Conservation (phyloP, 2,329 filamentous ascomycete species). For the Aspergillus ustus region DNA sequence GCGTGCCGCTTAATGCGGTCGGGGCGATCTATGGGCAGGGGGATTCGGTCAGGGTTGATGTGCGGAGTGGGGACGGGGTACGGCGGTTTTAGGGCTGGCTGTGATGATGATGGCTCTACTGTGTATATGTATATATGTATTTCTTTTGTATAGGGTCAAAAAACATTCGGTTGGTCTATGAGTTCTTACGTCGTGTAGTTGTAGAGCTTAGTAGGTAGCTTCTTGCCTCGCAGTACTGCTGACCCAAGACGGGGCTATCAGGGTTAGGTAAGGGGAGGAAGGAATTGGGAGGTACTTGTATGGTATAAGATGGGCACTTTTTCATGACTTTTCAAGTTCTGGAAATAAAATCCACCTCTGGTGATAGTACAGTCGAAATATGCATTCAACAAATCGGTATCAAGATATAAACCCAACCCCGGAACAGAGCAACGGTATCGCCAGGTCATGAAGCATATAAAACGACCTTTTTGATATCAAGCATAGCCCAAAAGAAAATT, state of each 20-base stretch:
- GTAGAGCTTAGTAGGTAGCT: too few relatives aligned
- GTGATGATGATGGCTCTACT: not conserved
- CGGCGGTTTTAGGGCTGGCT: not conserved
- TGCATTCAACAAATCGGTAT: not conserved
- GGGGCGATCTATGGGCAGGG: not conserved
- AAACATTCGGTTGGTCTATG: too few relatives aligned
- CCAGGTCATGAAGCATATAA: not conserved
- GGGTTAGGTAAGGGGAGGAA: too few relatives aligned
- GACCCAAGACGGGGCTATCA: too few relatives aligned
- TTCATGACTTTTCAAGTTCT: not conserved
- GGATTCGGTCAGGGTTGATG: not conserved
- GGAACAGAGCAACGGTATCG: not conserved
- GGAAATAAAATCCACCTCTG: not conserved
- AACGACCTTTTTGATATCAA: not conserved
- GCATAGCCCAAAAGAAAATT: not conserved
- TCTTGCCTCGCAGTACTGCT: too few relatives aligned
- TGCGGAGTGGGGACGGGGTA: not conserved
- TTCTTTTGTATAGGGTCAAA: not conserved
- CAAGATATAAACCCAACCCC: not conserved
- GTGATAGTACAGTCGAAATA: not conserved
- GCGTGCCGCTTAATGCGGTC: not conserved
- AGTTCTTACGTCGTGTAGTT: too few relatives aligned
- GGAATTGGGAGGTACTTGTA: not conserved
- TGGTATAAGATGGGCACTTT: not conserved
- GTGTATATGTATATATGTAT: not conserved